These are phyloP conservation scores for Lepiota brunneoincarnata DNA, from an alignment of 768 basidiomycete species.

Conservation along the genomic window DNA sequence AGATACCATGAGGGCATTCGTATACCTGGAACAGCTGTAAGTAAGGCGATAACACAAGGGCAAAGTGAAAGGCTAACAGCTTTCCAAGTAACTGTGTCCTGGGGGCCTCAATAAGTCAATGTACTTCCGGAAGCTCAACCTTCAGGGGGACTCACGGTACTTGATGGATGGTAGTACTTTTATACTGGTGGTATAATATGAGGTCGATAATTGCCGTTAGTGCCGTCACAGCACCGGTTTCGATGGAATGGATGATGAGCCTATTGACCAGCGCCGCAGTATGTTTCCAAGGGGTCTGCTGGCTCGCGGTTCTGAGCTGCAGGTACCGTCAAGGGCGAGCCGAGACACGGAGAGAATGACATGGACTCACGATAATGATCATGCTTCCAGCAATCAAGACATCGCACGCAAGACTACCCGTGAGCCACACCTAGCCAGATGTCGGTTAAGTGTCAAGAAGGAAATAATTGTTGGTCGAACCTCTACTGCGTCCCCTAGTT, in stretches of 20 bases:
- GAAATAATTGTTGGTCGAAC: neutral
- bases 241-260: conserved; percentile 12
- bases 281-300: conserved; percentile 8
- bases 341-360: neutral
- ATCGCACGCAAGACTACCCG: conserved; percentile 12
- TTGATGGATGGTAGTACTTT: conserved; percentile 7
- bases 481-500: conserved; percentile 5
- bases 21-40: neutral
- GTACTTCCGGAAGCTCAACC: neutral
- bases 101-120: neutral
- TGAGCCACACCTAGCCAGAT: conserved; percentile 10
- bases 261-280: conserved; percentile 14
- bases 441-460: neutral
- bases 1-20: conserved; percentile 10
- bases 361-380: conserved; percentile 11
- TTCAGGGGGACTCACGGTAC: conserved; percentile 2
- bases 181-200: conserved; percentile 4
- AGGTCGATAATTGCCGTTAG: conserved; percentile 8
- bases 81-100: conserved; percentile 6
- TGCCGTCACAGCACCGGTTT: conserved; percentile 15
- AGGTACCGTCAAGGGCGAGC: neutral
- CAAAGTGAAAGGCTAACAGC: neutral
- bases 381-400: conserved; percentile 12
- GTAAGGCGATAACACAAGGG: neutral
- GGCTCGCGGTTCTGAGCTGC: conserved; percentile 7